A percentile compares a stretch with the other conserved stretches of the same genome.
Evolutionary conservation across 108 stramenopile genomes (phyloP).

Genomic region (Heterococcus sp.): DNA sequence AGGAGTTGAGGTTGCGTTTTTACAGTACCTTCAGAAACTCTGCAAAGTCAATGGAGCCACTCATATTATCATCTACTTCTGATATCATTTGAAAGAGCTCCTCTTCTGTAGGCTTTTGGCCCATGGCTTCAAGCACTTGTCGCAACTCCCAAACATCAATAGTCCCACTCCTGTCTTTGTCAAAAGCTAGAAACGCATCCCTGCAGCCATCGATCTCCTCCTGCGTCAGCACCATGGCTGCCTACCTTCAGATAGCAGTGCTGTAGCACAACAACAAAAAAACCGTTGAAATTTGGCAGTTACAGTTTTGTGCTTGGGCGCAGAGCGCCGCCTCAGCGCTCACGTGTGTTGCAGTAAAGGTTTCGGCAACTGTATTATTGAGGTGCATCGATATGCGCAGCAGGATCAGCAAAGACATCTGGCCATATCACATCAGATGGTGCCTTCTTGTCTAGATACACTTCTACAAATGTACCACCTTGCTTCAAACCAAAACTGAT

Average conservation of each 20-base stretch:
- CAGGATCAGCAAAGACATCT: conserved; percentile 9
- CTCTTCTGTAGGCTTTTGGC: conserved; percentile 83
- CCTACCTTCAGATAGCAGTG: too few relatives aligned
- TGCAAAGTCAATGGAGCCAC: conserved; percentile 79
- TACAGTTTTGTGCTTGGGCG: too few relatives aligned
- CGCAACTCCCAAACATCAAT: conserved; percentile 85
- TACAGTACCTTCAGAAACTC: conserved; percentile 86
- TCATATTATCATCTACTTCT: conserved; percentile 84
- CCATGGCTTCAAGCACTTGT: conserved; percentile 73
- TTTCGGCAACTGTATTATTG: too few relatives aligned
- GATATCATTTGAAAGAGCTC: conserved; percentile 79
- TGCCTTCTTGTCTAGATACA: conserved; percentile 28
- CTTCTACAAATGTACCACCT: conserved; percentile 20
- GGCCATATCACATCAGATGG: conserved; percentile 22
- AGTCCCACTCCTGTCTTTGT: conserved; percentile 74
- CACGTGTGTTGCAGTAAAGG: too few relatives aligned
- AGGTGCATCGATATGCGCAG: too few relatives aligned
- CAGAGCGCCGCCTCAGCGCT: too few relatives aligned
- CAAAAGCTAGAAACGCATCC: conserved; percentile 80
- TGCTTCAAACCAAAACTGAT: neutral
- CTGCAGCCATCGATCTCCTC: conserved; percentile 73
- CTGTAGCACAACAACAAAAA: too few relatives aligned
- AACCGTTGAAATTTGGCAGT: too few relatives aligned
- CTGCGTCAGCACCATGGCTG: conserved; percentile 62
- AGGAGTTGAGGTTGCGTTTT: too few relatives aligned